A percentile compares a stretch with the other conserved stretches of the same genome.
phyloP scores from a whole-genome alignment of 495 filamentous ascomycete species.

The Tuber borchii region DNA sequence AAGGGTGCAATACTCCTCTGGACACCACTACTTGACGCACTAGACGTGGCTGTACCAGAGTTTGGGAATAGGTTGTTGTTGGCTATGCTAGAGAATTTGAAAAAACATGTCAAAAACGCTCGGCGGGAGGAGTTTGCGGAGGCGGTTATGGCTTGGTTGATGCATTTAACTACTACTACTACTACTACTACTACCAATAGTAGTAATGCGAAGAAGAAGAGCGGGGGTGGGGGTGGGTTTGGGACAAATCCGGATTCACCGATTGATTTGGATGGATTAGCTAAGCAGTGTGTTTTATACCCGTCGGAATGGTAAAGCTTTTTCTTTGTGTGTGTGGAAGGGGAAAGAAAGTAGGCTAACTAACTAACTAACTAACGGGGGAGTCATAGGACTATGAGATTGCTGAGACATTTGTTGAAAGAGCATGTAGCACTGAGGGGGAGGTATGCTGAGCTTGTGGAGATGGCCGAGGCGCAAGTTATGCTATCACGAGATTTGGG shows the following conservation, averaged over 20 bases:
- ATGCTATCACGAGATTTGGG: neutral
- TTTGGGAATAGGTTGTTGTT: constrained; percentile 29
- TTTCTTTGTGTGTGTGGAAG: neutral
- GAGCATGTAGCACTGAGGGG: constrained; percentile 21
- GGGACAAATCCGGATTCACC: constrained; percentile 9
- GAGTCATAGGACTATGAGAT: constrained; percentile 28
- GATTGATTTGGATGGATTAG: constrained; percentile 26
- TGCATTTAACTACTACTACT: constrained; percentile 26
- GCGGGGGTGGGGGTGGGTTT: constrained; percentile 9
- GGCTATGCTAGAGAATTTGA: constrained; percentile 36
- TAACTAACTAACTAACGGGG: too few species aligned
- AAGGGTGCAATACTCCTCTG: constrained; percentile 37
- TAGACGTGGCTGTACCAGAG: constrained; percentile 23
- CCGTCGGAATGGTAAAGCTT: constrained; percentile 35
- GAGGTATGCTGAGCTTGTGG: constrained; percentile 30
- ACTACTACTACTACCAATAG: too few species aligned
- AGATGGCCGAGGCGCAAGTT: constrained; percentile 31
- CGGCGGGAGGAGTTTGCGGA: constrained; percentile 26
- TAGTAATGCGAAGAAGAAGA: neutral
- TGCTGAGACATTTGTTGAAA: constrained; percentile 30
- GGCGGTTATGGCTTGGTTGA: constrained; percentile 31
- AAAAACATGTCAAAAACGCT: neutral
- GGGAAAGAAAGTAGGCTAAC: neutral
- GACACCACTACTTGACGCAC: constrained; percentile 29
- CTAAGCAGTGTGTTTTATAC: constrained; percentile 28